Base-by-base conservation (phyloP, 208 protist species). In the Leishmania turanica region DNA sequence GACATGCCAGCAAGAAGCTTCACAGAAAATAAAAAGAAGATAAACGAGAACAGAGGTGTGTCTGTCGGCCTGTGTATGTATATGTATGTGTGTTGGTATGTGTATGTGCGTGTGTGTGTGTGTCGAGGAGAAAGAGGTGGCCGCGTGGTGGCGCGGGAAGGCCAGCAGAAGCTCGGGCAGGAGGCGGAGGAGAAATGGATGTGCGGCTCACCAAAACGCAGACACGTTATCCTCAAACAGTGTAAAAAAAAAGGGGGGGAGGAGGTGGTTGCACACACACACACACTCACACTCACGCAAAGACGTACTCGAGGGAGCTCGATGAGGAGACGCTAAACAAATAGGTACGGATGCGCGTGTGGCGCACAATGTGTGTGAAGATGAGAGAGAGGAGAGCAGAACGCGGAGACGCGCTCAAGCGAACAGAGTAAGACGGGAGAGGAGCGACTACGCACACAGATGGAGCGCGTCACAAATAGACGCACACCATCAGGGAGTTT, bases 1-100 rank as follows among this genome's bases (percentile, higher is more conserved):
- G 84, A 64, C 87, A 86, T 87, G 42, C 13, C 21, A n/a, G 42
- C 34, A 19, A 70, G 1, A 37, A 17, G 31, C 31, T 19, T 65
- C 21, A 45, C 8, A 40, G 47, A 17, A 51, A 58, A 82, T 72
- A 45, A 76, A 56, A 34, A 53, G n/a, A 54, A 40, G 9, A 8
- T 6, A 47, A 31, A 27, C 3, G 53, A 76, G 17, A 34, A 21
- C 19, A 47, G 69, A 53, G 5, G 45, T 42, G 34, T 21, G 31
- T 13, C 15, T 68, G 4, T 17, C 4, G 0, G 40, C 40, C 40
- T 66, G 62, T 54, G 51, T 54, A 0, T 54, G 15, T 19, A 9
- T 17, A 11, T 17, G 3, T 65, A 24, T 54, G 51, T 54, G 51
- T 21, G 51, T 54, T n/a, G n/a, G n/a, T n/a, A n/a, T n/a, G n/a